Evolutionary conservation across 179 eudicot genomes (phyloP), one percentile per base, ranked within the genome.

Genomic region (Carnegiea gigantea): DNA sequence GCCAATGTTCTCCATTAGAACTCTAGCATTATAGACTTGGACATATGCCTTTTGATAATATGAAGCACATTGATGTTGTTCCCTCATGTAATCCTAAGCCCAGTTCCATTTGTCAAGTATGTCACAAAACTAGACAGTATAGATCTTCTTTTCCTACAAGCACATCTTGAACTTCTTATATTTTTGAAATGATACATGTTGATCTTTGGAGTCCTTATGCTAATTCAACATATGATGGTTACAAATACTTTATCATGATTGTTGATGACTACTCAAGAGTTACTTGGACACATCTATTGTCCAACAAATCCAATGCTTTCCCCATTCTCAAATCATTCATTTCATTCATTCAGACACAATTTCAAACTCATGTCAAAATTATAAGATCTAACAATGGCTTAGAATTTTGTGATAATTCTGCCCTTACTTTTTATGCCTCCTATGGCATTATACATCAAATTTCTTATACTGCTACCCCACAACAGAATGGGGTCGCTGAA

Each of bases 231-330:
- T n/a, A 60, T 7, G 9, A 57, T 77, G 71, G 30, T 30, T 60
- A 36, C 53, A 77, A 23, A 46, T 53, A 13, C n/a, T 77, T 77
- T 20, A 4, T 77, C 2, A 77, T 71, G 26, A 77, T 77, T 26
- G 79, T 77, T 13, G 79, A 77, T 53, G 71, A 77, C 54, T 57
- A 5, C 30, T 76, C 78, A 3, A 10, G 40, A 6, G 21, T 44
- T 15, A 76, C 43, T 1, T 77, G 71, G 71, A 18, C 28, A 13
- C 79, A 59, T 77, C 30, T 77, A 0, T 18, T 77, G 7, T 36
- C 79, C 8, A 4, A 0, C 18, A 30, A 30, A 30, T 30, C 33
- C 33, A 30, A 30, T 30, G 33, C 33, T 30, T 30, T 30, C 33
- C 2, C 40, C 0, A 0, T 77, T 20, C 28, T 60, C 4, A 60